phyloP scores from a whole-genome alignment of 805 yeast species.

The Metschnikowia hibisci region DNA sequence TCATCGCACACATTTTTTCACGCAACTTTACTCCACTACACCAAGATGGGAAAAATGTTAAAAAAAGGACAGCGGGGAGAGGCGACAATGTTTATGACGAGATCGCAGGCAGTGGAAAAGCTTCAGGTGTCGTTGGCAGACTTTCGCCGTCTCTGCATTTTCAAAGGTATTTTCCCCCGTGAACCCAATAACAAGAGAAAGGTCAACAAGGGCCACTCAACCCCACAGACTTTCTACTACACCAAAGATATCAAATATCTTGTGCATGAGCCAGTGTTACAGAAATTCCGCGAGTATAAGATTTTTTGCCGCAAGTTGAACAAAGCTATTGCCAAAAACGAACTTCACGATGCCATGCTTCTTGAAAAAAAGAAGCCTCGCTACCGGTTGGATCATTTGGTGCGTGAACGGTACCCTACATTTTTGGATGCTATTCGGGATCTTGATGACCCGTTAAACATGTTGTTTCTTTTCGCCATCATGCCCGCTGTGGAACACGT shows the following conservation, averaged over 20 bases:
- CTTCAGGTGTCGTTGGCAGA: slow-evolving; percentile 93
- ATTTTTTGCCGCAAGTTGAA: slow-evolving; percentile 88
- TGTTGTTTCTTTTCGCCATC: slow-evolving; percentile 89
- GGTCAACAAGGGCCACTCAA: slow-evolving; percentile 97
- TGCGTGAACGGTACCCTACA: slow-evolving; percentile 94
- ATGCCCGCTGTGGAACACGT: slow-evolving; percentile 91
- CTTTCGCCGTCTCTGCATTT: slow-evolving; percentile 93
- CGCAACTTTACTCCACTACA: neutral
- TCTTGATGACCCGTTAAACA: slow-evolving; percentile 90
- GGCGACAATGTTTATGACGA: slow-evolving; percentile 86
- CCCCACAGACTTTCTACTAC: slow-evolving; percentile 92
- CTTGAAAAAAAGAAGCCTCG: slow-evolving; percentile 77
- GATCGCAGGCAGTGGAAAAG: slow-evolving; percentile 91
- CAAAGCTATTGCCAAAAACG: slow-evolving; percentile 88
- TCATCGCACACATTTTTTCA: slow-evolving; percentile 4
- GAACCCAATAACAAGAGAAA: slow-evolving; percentile 94
- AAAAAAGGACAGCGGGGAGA: slow-evolving; percentile 84
- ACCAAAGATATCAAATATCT: slow-evolving; percentile 91
- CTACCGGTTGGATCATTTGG: slow-evolving; percentile 83
- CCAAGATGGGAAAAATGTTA: slow-evolving; percentile 60
- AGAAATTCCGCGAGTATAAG: slow-evolving; percentile 92
- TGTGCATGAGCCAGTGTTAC: slow-evolving; percentile 89
- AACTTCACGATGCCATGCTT: slow-evolving; percentile 80
- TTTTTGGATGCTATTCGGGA: slow-evolving; percentile 90
- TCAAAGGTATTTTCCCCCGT: slow-evolving; percentile 96